Evolutionary conservation across 2,329 filamentous ascomycete species (phyloP), one percentile per base, ranked within the genome.

Genomic region (Xylariales sp.): DNA sequence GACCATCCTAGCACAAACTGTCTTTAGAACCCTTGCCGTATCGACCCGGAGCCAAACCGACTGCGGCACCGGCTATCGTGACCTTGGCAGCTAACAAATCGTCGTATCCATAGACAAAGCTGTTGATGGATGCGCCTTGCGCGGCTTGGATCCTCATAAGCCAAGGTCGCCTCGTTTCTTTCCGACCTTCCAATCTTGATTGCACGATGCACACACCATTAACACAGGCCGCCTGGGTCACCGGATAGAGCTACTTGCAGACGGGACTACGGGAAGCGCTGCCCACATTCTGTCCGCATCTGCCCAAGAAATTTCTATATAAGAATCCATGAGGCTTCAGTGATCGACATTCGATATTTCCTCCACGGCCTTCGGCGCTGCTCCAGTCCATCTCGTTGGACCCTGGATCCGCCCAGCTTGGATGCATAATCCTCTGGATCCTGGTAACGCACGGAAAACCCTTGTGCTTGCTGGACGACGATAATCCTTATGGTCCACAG

Each of bases 331-430:
- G 12, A 6, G 12, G 19, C 10, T 37, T 15, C 8, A 25, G 34
- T 6, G 34, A 37, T 37, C 34, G 34, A 16, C 34, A 37, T n/a
- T 16, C 34, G 12, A 37, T 18, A 9, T 37, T 25, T 18, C 34
- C 34, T 37, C 21, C 21, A 21, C 32, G 18, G 16, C n/a, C 32
- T n/a, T n/a, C 32, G 8, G 8, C 32, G 32, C n/a, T 18, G n/a
- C 24, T n/a, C 24, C 8, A n/a, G 7, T n/a, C 24, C 24, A 14
- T 34, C 16, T 18, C 16, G 5, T 9, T 34, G 32, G 32, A 34
- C n/a, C 16, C 16, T 16, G 29, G 29, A 32, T 32, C 7, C 15
- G 29, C 7, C 18, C 32, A 19, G 5, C 16, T 16, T 19, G 9
- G n/a, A 18, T 18, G 16, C 24, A 27, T n/a, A 27, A 27, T 8